Base-by-base conservation (phyloP, 495 filamentous ascomycete genomes). In the Talaromyces proteolyticus region DNA sequence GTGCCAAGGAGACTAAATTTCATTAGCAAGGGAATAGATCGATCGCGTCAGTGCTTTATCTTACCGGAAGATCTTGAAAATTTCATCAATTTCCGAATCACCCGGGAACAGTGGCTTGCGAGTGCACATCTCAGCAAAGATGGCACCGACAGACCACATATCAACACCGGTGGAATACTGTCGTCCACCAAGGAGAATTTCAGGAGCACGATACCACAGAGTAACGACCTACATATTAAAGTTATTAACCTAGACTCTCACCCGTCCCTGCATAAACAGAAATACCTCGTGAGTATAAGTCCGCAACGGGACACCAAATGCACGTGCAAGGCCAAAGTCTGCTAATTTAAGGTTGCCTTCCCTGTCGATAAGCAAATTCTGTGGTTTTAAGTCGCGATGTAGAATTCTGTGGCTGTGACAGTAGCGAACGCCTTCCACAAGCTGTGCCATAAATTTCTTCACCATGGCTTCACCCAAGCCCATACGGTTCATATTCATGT, bases 111-210 rank as follows among this genome's bases (percentile, higher is more conserved):
- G 73, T 5, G 93, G 91, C 69, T 96, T 97, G 59, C 90, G 86
- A 14, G 94, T 99, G 76, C 91, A 96, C 94, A 99, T 97, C 70
- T 99, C 93, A 12, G 94, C 93, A 67, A 99, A 99, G 68, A 99
- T 99, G 64, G 93, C 95, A 38, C 93, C 93, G 45, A 92, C 84
- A 24, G 90, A 95, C 93, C 93, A 99, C 94, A 99, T 97, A 66
- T 99, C 93, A 38, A 99, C 91, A 53, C 94, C 93, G 41, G 93
- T 97, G 19, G 89, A 95, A 73, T 99, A 99, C 66, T 97, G 93
- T 42, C 91, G 87, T 48, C 94, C 93, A 59, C 93, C 93, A 12
- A 99, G 86, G 18, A 99, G 81, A 63, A 99, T 96, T 67, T 99
- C 93, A 0, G 93, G 93, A n/a, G 92, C 80, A 45, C 94, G 88